phyloP scores from a whole-genome alignment of 139 green algal species.

The Coelastrella sp. region DNA sequence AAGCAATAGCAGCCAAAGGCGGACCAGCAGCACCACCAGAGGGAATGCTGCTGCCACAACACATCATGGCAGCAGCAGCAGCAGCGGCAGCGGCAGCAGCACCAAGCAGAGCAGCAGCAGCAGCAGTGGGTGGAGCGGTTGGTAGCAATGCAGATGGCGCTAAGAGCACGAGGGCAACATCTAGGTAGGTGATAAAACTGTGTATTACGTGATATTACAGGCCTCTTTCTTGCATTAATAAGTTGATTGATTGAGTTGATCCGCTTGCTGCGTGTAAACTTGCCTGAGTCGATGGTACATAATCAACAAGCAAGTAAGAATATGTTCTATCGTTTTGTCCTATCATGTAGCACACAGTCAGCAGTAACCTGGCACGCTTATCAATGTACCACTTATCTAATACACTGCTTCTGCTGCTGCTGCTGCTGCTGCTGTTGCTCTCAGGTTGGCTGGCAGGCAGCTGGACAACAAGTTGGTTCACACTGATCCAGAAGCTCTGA shows the following conservation, averaged over 20 bases:
- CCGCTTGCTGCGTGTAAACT: too few relatives aligned
- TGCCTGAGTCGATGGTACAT: too few relatives aligned
- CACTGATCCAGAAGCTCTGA: conserved; percentile 51
- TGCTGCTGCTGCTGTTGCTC: too few relatives aligned
- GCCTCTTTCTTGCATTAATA: too few relatives aligned
- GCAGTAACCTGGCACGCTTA: too few relatives aligned
- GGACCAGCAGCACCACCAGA: conserved; percentile 63
- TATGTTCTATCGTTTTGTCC: too few relatives aligned
- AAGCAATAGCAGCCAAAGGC: conserved; percentile 59
- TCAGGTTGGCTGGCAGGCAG: conserved; percentile 28
- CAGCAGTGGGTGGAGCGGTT: background rate
- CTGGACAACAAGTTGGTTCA: conserved; percentile 33
- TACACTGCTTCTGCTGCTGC: too few relatives aligned
- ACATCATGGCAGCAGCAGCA: background rate
- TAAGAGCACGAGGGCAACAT: background rate
- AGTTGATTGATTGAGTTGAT: too few relatives aligned
- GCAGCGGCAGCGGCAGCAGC: background rate
- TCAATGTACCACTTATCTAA: too few relatives aligned
- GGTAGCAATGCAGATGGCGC: background rate
- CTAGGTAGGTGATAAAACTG: conserved; percentile 37
- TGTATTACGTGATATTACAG: too few relatives aligned
- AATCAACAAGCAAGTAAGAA: too few relatives aligned
- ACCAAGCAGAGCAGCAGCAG: background rate
- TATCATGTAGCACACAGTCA: too few relatives aligned
- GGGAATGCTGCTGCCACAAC: conserved; percentile 30